Evolutionary conservation across 2,329 filamentous ascomycete species (phyloP), one percentile per base, ranked within the genome.

Genomic region (Cladophialophora bantiana): DNA sequence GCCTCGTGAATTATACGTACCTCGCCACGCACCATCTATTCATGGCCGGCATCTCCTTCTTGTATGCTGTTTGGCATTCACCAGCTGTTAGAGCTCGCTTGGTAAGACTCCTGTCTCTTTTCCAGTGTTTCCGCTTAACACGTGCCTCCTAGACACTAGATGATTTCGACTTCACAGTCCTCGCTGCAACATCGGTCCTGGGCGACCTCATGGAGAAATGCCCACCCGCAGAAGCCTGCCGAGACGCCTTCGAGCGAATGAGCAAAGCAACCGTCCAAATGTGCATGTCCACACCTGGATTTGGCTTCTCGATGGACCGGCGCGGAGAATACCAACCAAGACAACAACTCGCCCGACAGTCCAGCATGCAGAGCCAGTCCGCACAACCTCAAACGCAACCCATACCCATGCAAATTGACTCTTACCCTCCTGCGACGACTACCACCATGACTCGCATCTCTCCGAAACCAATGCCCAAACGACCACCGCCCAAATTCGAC

Each of bases 41-140:
- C 81, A 97, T 97, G 91, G 94, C 94, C 34, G 94, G 94, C 58
- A 89, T 98, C 66, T 96, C 94, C 31, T 98, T 97, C 78, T 84
- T 98, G 1, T 98, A 97, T 78, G 94, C 95, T 20, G 95, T 98
- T 65, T 98, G 94, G 94, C 94, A 98, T 79, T 97, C 94, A 10
- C 89, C 92, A 5, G 86, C 92, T 62, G 94, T 98, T 58, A 88
- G 94, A 73, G 93, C 90, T 77, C 89, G 92, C 64, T 82, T 98
- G 78, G 92, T 94, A 86, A 81, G 90, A 20, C 10, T 50, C 31
- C 2, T n/a, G 20, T 18, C n/a, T 9, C 31, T 42, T 36, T 7
- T 55, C 6, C 15, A 10, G 4, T 40, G 45, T 7, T 54, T 61
- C 31, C 56, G 64, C 69, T 72, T 38, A 74, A 56, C 57, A 31